Base-by-base conservation (phyloP, 306 rosid species). In the Castanopsis chinensis region DNA sequence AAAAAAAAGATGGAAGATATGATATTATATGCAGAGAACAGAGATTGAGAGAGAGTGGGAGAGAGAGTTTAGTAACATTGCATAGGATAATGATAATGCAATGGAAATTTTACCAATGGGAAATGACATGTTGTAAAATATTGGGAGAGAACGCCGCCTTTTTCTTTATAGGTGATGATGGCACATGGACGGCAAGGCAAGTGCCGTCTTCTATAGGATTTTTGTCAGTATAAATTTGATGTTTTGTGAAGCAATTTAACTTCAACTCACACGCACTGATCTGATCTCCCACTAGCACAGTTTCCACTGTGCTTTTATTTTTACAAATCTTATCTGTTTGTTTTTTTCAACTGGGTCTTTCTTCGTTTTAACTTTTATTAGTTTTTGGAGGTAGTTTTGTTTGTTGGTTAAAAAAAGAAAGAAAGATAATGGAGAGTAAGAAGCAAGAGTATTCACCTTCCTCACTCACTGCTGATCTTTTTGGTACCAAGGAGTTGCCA, bases 391-490 rank as follows among this genome's bases (percentile, higher is more conserved):
- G 35, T 55, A 19, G 67, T 35, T 37, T 77, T 74, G 41, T 8
- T 7, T 23, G 41, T 58, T 12, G 32, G 67, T 68, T 60, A 49
- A 53, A 61, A 20, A 37, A n/a, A 71, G 58, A 49, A 23, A 63
- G 51, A 70, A 73, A 57, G 60, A 49, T 30, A 77, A 85, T 85
- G 88, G 88, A 85, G 81, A 72, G 78, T 37, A 79, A 84, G 80
- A 78, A 81, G 78, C 72, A 75, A 20, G 83, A 77, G 23, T 63
- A 18, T 23, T 77, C 86, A 21, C 35, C 86, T 61, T 88, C 86
- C 33, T 85, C 91, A 15, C 81, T 88, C 25, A 72, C 87, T 76
- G 83, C 91, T 10, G 89, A 85, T 21, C 91, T 85, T 81, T 88
- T 88, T 35, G 91, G 88, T 74, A 78, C 27, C 61, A 83, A 78